Percentiles rank a stretch among this genome's conserved stretches.
Conservation (phyloP, 805 yeast species). For the Zygotorulaspora sp. region DNA sequence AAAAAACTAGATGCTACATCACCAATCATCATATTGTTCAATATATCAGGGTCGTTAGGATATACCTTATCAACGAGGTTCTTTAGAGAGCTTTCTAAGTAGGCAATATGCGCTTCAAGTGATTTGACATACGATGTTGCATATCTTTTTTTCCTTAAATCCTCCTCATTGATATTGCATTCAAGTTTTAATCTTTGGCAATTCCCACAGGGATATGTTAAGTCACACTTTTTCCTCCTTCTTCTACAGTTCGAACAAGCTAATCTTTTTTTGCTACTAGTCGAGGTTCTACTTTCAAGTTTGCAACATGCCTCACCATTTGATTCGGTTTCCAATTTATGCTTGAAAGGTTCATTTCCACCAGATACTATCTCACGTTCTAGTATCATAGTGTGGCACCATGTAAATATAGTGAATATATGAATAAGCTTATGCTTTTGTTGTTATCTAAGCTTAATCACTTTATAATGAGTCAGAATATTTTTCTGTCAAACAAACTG, state of each 20-base stretch:
- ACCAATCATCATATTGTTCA: conserved; percentile 20
- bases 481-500: too few species aligned
- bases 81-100: conserved; percentile 28
- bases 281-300: conserved; percentile 3
- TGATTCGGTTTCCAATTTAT: background rate
- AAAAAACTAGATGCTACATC: conserved; percentile 19
- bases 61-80: conserved; percentile 22
- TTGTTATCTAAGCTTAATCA: too few species aligned
- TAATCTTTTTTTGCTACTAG: conserved; percentile 25
- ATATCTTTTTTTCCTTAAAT: conserved; percentile 49
- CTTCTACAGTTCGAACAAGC: conserved; percentile 36
- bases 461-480: too few species aligned
- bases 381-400: background rate
- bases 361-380: background rate
- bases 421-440: too few species aligned
- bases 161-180: conserved; percentile 46
- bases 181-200: conserved; percentile 42
- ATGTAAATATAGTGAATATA: too few species aligned
- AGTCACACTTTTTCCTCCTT: conserved; percentile 45
- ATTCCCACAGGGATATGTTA: conserved; percentile 45
- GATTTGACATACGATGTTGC: conserved; percentile 47
- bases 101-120: conserved; percentile 36
- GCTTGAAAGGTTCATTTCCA: conserved; percentile 2
- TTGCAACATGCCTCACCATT: background rate
- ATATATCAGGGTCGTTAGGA: conserved; percentile 19